Conservation (phyloP, 2,329 filamentous ascomycete genomes). For the Colletotrichum melonis region DNA sequence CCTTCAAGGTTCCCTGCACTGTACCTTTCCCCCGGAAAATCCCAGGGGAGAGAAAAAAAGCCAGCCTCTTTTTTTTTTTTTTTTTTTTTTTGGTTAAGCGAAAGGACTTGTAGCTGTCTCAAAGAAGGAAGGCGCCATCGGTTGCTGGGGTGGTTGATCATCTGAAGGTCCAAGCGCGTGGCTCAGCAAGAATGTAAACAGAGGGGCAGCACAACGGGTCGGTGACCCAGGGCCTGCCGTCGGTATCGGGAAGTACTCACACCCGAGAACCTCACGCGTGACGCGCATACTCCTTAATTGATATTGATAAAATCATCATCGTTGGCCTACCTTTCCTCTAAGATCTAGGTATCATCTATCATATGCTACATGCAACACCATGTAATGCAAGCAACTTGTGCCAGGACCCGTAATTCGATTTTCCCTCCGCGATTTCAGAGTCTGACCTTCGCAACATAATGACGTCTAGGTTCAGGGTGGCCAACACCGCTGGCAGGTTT, state of each 20-base stretch:
- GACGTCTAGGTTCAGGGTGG: background rate
- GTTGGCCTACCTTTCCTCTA: background rate
- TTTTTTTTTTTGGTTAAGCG: too few relatives aligned
- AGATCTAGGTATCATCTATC: background rate
- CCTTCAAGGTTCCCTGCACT: background rate
- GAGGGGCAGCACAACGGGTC: background rate
- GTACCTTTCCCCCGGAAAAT: too few relatives aligned
- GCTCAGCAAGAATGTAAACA: conserved; percentile 5
- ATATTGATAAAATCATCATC: background rate
- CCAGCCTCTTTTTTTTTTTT: background rate
- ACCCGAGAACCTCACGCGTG: too few relatives aligned
- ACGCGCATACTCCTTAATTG: too few relatives aligned
- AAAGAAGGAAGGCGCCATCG: background rate
- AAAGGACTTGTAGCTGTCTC: background rate
- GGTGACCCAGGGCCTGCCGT: background rate
- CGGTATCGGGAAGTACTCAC: background rate
- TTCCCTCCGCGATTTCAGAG: background rate
- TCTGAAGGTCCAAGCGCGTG: background rate
- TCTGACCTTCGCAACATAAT: background rate
- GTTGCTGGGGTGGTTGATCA: background rate
- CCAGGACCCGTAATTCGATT: background rate
- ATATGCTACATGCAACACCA: background rate
- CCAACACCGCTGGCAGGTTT: background rate
- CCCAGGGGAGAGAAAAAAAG: too few relatives aligned
- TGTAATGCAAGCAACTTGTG: background rate